Base-by-base conservation (phyloP, 2,329 filamentous ascomycete species). In the Cladophialophora chaetospira region DNA sequence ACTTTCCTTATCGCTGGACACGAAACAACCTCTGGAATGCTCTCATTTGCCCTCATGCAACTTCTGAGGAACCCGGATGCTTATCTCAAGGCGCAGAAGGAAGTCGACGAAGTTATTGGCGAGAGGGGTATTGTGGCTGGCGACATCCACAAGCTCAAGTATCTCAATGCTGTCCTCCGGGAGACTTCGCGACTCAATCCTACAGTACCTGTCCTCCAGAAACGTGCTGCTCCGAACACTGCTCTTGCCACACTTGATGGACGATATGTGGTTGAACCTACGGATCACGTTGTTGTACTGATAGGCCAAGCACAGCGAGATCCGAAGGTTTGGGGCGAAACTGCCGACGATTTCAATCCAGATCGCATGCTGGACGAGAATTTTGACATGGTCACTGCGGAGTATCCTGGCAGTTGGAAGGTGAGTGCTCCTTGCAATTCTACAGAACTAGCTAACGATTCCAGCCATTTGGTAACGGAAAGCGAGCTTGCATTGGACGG, bases 381-480 rank as follows among this genome's bases (percentile, higher is more conserved):
- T 21, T 11, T 85, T 82, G 35, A 78, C 78, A 19, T 82, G 82
- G 54, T 79, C 79, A 33, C 87, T 82, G 84, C 44, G 8, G 26
- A 57, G 38, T 55, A 53, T 29, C 55, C 55, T 25, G 44, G 50
- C 2, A 33, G 25, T 6, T 58, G 55, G 55, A 58, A 58, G 44
- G 55, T 50, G 29, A 54, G 55, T 38, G 10, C 9, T n/a, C 15
- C 5, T 9, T 33, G 17, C 6, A 28, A 35, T 26, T 3, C 35
- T 11, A 3, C 5, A 15, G 5, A 21, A 13, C 8, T 23, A 26
- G 23, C 28, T 51, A 29, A 28, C 15, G 10, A 38, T 31, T 28
- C 6, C 87, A 88, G 71, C 87, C 88, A 3, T 91, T 91, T 63
- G 88, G 88, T 0, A 87, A 88, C 56, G 88, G 88, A 0, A 77